These are phyloP conservation scores for Peniophora sp. DNA, from an alignment of 1,284 basidiomycete species.

Conservation along the genomic window DNA sequence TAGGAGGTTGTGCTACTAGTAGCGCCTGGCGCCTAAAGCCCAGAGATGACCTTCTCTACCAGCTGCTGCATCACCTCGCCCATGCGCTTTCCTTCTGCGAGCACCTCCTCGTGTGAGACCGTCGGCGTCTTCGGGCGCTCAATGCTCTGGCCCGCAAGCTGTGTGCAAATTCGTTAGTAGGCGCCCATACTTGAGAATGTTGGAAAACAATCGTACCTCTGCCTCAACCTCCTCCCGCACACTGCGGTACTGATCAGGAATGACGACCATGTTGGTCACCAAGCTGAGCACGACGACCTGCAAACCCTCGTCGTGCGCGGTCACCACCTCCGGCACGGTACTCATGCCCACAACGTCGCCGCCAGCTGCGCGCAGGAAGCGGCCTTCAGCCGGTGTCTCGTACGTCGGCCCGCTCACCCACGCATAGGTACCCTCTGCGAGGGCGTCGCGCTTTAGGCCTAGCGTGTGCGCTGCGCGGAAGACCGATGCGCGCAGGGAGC, in stretches of 20 bases:
- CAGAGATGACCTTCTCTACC: slow-evolving; percentile 51
- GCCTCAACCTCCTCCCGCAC: slow-evolving; percentile 67
- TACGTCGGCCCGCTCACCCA: slow-evolving; percentile 85
- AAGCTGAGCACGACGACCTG: slow-evolving; percentile 71
- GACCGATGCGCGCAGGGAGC: slow-evolving; percentile 54
- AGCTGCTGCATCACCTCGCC: slow-evolving; percentile 64
- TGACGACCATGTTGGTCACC: slow-evolving; percentile 78
- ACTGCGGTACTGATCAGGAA: slow-evolving; percentile 60
- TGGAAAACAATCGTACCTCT: slow-evolving; percentile 44
- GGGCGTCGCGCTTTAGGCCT: slow-evolving; percentile 30
- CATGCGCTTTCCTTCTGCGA: slow-evolving; percentile 58
- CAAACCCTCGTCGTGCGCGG: slow-evolving; percentile 67
- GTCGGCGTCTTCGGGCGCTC: slow-evolving; percentile 33
- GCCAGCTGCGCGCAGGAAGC: slow-evolving; percentile 61
- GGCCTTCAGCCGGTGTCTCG: slow-evolving; percentile 78
- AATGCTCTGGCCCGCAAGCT: slow-evolving; percentile 56
- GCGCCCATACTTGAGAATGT: slow-evolving; percentile 2
- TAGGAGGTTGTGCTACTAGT: too few relatives aligned
- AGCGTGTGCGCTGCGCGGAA: slow-evolving; percentile 65
- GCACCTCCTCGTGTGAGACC: slow-evolving; percentile 81
- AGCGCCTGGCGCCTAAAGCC: neutral
- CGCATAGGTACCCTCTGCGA: slow-evolving; percentile 75
- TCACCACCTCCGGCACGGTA: slow-evolving; percentile 85
- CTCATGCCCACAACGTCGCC: slow-evolving; percentile 87
- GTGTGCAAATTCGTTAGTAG: slow-evolving; percentile 4